These are phyloP conservation scores for Hypoxylon sp. DNA, from an alignment of 2,329 filamentous ascomycete genomes.

Conservation along the genomic window DNA sequence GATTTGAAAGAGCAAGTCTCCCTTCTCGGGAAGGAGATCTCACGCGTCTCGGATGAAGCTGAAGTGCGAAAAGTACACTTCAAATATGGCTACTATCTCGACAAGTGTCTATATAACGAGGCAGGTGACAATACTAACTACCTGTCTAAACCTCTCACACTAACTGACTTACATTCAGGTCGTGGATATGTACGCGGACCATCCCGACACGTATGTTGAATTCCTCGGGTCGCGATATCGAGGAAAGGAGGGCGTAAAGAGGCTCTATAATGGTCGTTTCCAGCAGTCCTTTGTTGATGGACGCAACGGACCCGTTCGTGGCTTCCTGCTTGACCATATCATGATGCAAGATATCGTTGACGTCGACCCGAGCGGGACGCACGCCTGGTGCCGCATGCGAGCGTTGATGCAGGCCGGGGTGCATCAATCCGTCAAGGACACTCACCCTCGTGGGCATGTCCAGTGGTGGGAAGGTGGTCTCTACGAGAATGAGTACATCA, in stretches of 20 bases:
- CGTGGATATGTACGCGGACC: slow-evolving; percentile 63
- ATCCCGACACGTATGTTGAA: slow-evolving; percentile 66
- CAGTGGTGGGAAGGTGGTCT: slow-evolving; percentile 71
- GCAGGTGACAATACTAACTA: slow-evolving; percentile 45
- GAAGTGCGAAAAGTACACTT: slow-evolving; percentile 67
- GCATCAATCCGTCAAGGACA: slow-evolving; percentile 62
- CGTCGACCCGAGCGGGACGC: slow-evolving; percentile 59
- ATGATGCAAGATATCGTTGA: slow-evolving; percentile 69
- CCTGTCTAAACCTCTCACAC: neutral
- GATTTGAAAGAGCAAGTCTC: slow-evolving; percentile 54
- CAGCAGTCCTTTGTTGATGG: slow-evolving; percentile 62
- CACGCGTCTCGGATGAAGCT: slow-evolving; percentile 59
- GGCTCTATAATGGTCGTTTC: slow-evolving; percentile 66
- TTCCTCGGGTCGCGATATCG: slow-evolving; percentile 67
- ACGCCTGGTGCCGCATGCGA: slow-evolving; percentile 64
- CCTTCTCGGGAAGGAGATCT: slow-evolving; percentile 52
- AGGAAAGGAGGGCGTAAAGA: slow-evolving; percentile 62
- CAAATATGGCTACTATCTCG: slow-evolving; percentile 70
- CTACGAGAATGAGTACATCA: slow-evolving; percentile 70
- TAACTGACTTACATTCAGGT: slow-evolving; percentile 50
- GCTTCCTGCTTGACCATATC: slow-evolving; percentile 67
- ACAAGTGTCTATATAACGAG: slow-evolving; percentile 69
- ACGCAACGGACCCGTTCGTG: slow-evolving; percentile 66
- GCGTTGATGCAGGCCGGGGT: slow-evolving; percentile 67
- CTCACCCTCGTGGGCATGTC: slow-evolving; percentile 63